A percentile compares a stretch with the other conserved stretches of the same genome.
These are phyloP conservation scores for Poa pratensis DNA, from an alignment of 176 grass and related monocot genomes.

Conservation along the genomic window DNA sequence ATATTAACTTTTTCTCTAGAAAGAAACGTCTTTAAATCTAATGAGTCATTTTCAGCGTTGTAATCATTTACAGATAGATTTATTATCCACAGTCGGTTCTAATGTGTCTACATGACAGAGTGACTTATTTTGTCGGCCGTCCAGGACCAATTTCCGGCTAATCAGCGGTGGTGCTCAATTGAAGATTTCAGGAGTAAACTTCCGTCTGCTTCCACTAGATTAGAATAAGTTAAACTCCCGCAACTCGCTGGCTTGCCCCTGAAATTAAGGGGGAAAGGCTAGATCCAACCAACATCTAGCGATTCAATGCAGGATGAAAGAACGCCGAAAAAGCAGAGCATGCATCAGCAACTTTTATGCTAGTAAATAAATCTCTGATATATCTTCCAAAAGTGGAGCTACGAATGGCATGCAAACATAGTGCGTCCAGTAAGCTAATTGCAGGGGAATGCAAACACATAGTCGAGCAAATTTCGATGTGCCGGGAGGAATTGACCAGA, in stretches of 20 bases:
- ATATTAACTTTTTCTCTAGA: not conserved
- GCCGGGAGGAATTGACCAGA: constrained; percentile 7
- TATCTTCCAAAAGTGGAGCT: constrained; percentile 13
- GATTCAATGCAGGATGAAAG: constrained; percentile 40
- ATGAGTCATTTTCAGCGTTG: constrained; percentile 6
- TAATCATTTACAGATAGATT: not conserved
- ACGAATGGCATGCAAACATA: not conserved
- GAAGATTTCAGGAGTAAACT: constrained; percentile 21
- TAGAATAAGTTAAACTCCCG: not conserved
- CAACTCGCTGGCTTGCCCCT: constrained; percentile 11
- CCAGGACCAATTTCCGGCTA: constrained; percentile 18
- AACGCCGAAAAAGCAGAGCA: constrained; percentile 19
- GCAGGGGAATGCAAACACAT: not conserved
- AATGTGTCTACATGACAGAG: constrained; percentile 10
- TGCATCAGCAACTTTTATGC: constrained; percentile 10
- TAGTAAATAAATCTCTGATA: constrained; percentile 10
- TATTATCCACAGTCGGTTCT: constrained; percentile 21
- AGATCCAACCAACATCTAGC: constrained; percentile 19
- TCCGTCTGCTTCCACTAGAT: not conserved
- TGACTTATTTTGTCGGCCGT: constrained; percentile 31
- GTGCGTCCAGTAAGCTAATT: not conserved
- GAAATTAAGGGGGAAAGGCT: constrained; percentile 12
- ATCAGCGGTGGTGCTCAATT: constrained; percentile 1
- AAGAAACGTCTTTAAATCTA: constrained; percentile 19
- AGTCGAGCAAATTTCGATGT: constrained; percentile 10